phyloP scores from a whole-genome alignment of 1,139 yeast genomes.

The Saccharomyces pastorianus region DNA sequence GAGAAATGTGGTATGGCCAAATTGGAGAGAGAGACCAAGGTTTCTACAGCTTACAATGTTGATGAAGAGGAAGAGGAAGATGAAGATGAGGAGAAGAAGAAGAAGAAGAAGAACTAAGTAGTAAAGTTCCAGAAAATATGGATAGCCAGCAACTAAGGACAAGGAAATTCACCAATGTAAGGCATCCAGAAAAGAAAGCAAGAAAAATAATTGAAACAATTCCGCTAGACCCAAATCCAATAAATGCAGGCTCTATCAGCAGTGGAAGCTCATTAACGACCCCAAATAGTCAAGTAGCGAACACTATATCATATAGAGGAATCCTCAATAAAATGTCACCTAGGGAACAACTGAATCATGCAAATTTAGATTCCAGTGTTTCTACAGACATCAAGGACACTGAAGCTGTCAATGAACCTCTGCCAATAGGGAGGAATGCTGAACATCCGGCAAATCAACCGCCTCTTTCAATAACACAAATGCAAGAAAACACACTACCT shows the following conservation, averaged over 20 bases:
- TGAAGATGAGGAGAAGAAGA: slow-evolving; percentile 21
- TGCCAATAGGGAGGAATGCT: neutral
- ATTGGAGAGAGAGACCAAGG: slow-evolving; percentile 31
- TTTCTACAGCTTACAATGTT: slow-evolving; percentile 9
- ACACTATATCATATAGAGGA: slow-evolving; percentile 14
- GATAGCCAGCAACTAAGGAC: slow-evolving; percentile 26
- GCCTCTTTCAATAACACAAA: neutral
- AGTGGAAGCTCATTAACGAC: slow-evolving; percentile 18
- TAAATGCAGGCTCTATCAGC: slow-evolving; percentile 31
- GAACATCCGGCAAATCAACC: neutral
- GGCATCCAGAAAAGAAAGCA: slow-evolving; percentile 62
- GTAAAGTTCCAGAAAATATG: slow-evolving; percentile 24
- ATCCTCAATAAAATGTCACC: slow-evolving; percentile 15
- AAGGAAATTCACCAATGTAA: slow-evolving; percentile 45
- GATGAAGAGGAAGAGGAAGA: slow-evolving; percentile 11
- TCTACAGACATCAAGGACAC: neutral
- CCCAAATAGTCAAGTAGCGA: slow-evolving; percentile 9
- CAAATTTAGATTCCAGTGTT: neutral
- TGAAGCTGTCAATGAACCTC: neutral
- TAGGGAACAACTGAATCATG: slow-evolving; percentile 7
- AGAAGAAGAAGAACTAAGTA: slow-evolving; percentile 24
- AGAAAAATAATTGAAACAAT: slow-evolving; percentile 65
- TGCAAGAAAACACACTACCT: neutral
- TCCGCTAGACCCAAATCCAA: slow-evolving; percentile 78
- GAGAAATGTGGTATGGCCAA: slow-evolving; percentile 82